Base-by-base conservation (phyloP, 2,329 filamentous ascomycete species). In the Orbilia blumenaviensis region DNA sequence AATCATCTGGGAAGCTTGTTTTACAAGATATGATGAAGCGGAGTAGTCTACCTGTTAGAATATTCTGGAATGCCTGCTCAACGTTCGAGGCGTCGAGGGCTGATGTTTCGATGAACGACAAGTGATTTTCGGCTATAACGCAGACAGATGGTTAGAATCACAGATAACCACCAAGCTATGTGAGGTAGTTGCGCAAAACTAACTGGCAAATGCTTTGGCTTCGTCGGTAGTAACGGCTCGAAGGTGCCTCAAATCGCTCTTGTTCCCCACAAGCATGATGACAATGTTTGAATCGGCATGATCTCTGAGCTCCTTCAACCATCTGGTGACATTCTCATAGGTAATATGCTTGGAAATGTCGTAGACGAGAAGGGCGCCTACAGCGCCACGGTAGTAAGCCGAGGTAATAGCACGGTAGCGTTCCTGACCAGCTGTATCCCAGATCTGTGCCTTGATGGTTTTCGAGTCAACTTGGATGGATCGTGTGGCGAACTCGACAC, bases 391-490 rank as follows among this genome's bases (percentile, higher is more conserved):
- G 86, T 99, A 99, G 87, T 99, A 99, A 80, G 95, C 95, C 76
- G 95, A 97, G 81, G 95, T 99, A 84, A 99, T 99, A 84, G 95
- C 95, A 83, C 96, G 92, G 87, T 98, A 99, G 84, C 95, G 91
- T 86, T 99, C 95, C 87, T 99, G 95, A 80, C 95, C 95, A 80
- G 95, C 95, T 74, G 95, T 99, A 87, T 99, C 95, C 95, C 96
- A 99, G 82, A 99, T 99, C 87, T 99, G 95, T 81, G 95, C 95
- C 88, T 99, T 99, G 90, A 99, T 99, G 79, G 95, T 99, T 89
- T 99, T 99, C 83, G 92, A 92, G 85, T 99, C 95, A 82, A 99
- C 95, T 86, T 98, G 94, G 84, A 99, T 99, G 80, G 93, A 97
- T 79, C 95, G 91, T 81, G 95, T 99, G 81, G 96, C 95, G 84